Evolutionary conservation across 805 yeast species (phyloP), one percentile per base, ranked within the genome.

Genomic region (Yamadazyma takamatsuzukensis): DNA sequence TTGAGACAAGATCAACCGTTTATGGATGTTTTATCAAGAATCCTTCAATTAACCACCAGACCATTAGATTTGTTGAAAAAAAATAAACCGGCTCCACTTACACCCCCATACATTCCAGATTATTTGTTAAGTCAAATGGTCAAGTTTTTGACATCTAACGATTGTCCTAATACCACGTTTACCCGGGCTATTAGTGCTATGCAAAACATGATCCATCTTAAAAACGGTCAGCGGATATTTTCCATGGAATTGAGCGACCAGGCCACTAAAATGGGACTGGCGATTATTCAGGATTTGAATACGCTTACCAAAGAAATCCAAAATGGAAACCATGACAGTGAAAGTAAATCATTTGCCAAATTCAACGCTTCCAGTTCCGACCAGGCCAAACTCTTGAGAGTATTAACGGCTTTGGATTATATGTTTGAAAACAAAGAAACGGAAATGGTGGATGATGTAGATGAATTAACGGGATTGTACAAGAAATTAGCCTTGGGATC

Each of bases 321-420:
- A 13, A 48, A 51, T 32, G 46, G 25, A 15, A 68, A 31, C 1
- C 43, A 65, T 4, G 65, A 74, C 17, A 65, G 76, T 18, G 74
- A 72, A 29, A 68, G 73, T 15, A 76, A 72, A 16, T 60, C 78
- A 3, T 66, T 88, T 39, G 60, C 74, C 17, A 76, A 76, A 45
- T 85, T 89, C 49, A 83, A 93, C 2, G 74, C 86, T 0, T 76
- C 88, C 1, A 77, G 83, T 25, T 83, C 96, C 0, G 88, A 83
- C 40, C 97, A 93, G 53, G 84, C 96, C 6, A 88, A 87, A 48
- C 59, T 93, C n/a, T 63, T 90, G 34, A 71, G 96, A 32, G 79
- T 87, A 2, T 65, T 89, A 39, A 88, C 97, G 1, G 95, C 96
- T 0, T 68, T 89, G 37, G 96, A 89, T 48, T 86, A 82, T 45